These are phyloP conservation scores for Sarocladiaceae sp. DNA, from an alignment of 2,329 filamentous ascomycete genomes.

Conservation along the genomic window DNA sequence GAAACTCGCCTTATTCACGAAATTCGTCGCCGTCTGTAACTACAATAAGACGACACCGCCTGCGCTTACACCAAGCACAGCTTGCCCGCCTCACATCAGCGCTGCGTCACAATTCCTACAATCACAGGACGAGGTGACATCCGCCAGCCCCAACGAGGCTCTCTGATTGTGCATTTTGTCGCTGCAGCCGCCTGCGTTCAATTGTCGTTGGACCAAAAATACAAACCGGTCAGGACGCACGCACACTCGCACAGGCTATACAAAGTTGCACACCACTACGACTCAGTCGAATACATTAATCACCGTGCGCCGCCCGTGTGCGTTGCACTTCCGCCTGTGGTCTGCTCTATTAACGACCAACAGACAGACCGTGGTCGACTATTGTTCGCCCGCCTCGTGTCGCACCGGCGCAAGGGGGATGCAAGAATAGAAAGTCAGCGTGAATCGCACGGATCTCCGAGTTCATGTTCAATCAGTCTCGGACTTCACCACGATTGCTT, in stretches of 20 bases:
- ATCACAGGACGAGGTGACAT: background rate
- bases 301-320: background rate
- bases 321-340: background rate
- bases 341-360: background rate
- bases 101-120: slow-evolving; percentile 5
- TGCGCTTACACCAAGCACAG: slow-evolving; percentile 2
- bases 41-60: background rate
- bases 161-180: background rate
- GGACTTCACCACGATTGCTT: background rate
- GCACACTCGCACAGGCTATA: background rate
- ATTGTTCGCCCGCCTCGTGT: background rate
- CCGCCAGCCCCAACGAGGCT: background rate
- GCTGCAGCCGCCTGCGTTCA: background rate
- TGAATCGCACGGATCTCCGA: background rate
- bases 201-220: slow-evolving; percentile 4
- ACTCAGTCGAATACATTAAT: background rate
- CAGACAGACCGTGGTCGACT: too few relatives aligned
- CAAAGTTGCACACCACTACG: background rate
- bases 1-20: background rate
- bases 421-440: slow-evolving; percentile 6
- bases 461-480: background rate
- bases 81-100: slow-evolving; percentile 8
- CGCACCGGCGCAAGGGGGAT: background rate
- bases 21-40: too few relatives aligned
- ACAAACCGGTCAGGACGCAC: background rate